Base-by-base conservation (phyloP, 2,329 filamentous ascomycete genomes). In the Blastomyces silverae region DNA sequence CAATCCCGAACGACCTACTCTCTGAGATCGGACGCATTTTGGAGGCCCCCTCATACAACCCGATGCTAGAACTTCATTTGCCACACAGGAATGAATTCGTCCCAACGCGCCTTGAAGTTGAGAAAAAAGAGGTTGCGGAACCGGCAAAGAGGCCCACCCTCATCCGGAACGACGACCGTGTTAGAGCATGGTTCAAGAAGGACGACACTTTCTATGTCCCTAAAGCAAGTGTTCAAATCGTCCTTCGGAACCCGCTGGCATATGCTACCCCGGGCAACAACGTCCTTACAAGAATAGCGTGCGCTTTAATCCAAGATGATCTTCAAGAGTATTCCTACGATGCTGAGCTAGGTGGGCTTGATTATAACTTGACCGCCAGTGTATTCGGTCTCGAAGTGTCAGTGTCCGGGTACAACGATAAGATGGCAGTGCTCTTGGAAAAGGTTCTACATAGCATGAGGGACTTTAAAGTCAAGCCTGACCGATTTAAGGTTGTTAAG, bases 181-280 rank as follows among this genome's bases (percentile, higher is more conserved):
- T 90, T 0, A 87, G 92, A 39, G 89, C 91, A 2, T 99, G 94
- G 94, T 97, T 88, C 82, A 99, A 99, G 81, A 97, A 97, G 78
- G 94, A 99, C 72, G 94, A 99, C 71, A 92, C 88, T 0, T 99
- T 97, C 77, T 97, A 93, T 92, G 94, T 97, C 11, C 94, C 94
- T 10, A 96, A 96, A 76, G 94, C 91, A 3, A 94, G 92, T 66
- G 81, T 97, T 22, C 85, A 92, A 69, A 85, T 96, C 68, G 91
- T 88, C 70, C 83, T 95, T 69, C 86, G 88, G 70, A 96, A 88
- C 66, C 89, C 92, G 0, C 78, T 96, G 57, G 87, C 90, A n/a
- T 87, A 87, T 74, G 84, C 90, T 1, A 92, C 90, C 4, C 89
- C 92, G 1, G 87, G 89, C 64, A 92, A 89, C 67, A 82, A 85